A percentile compares a stretch with the other conserved stretches of the same genome.
phyloP scores from a whole-genome alignment of 2,329 filamentous ascomycete genomes.

The Fusarium secorum region DNA sequence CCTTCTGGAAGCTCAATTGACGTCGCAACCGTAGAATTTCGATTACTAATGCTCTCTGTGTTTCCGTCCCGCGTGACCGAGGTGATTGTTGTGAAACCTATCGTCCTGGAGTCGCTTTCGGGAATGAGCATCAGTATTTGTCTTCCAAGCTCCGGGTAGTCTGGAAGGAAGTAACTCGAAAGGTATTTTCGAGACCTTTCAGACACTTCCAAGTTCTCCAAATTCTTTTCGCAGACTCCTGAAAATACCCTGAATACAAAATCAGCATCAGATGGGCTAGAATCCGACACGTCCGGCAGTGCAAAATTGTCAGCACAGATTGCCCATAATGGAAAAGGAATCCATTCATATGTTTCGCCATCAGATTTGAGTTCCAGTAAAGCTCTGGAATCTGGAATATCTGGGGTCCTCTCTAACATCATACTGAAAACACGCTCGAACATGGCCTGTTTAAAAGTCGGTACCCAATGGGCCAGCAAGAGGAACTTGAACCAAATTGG shows the following conservation, averaged over 20 bases:
- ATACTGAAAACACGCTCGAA: background rate
- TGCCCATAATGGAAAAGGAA: background rate
- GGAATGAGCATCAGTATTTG: background rate
- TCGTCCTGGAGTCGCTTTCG: background rate
- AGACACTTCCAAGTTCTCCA: background rate
- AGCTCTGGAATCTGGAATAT: background rate
- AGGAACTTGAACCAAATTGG: constrained; percentile 4
- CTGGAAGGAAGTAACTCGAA: background rate
- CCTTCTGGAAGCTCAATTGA: background rate
- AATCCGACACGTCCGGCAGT: background rate
- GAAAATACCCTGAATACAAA: background rate
- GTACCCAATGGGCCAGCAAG: background rate
- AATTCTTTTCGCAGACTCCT: background rate
- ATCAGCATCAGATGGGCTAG: background rate
- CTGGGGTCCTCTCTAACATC: background rate
- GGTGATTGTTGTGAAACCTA: background rate
- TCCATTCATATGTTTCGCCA: background rate
- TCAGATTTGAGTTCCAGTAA: background rate
- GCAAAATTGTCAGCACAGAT: background rate
- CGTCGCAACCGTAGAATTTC: background rate
- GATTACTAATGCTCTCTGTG: background rate
- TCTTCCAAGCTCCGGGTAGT: background rate
- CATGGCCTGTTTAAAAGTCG: background rate
- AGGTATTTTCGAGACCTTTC: background rate
- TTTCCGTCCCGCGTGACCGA: background rate